A percentile compares a stretch with the other conserved stretches of the same genome.
phyloP scores from a whole-genome alignment of 352 stramenopile species.

The Phytopythium oedochilum region DNA sequence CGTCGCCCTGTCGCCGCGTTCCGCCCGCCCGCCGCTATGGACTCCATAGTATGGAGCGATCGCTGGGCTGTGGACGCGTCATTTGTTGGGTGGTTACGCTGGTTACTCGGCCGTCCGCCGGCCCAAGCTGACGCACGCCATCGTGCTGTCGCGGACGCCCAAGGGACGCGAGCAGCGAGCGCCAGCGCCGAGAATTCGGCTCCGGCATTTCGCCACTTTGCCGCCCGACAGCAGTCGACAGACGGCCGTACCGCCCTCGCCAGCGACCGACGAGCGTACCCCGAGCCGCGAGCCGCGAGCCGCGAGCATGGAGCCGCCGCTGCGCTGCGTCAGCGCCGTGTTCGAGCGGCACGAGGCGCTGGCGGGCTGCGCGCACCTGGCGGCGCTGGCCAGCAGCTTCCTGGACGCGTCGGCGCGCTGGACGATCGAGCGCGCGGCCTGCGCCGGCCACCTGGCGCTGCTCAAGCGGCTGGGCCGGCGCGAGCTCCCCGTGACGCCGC shows the following conservation, averaged over 20 bases:
- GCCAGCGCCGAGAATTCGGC: neutral
- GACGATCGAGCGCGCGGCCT: conserved; percentile 53
- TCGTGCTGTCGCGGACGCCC: neutral
- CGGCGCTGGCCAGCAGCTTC: conserved; percentile 36
- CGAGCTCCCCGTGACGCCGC: conserved; percentile 30
- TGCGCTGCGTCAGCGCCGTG: conserved; percentile 33
- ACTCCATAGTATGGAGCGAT: no score
- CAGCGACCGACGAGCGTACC: neutral
- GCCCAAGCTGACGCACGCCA: neutral
- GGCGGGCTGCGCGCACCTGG: conserved; percentile 38
- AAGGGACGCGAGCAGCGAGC: neutral
- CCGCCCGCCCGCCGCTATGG: no score
- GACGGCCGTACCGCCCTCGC: no score
- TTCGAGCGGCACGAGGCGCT: conserved; percentile 43
- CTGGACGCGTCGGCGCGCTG: conserved; percentile 56
- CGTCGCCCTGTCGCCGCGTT: no score
- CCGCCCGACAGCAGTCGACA: no score
- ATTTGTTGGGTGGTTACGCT: neutral
- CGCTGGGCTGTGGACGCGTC: no score
- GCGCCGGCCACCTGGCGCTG: conserved; percentile 44
- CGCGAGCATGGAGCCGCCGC: neutral
- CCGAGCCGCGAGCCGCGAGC: no score
- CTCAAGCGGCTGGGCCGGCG: conserved; percentile 38
- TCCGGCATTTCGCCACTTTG: no score
- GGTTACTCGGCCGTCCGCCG: neutral